Base-by-base conservation (phyloP, 108 stramenopile genomes). In the Fragilariopsis cylindrus region DNA sequence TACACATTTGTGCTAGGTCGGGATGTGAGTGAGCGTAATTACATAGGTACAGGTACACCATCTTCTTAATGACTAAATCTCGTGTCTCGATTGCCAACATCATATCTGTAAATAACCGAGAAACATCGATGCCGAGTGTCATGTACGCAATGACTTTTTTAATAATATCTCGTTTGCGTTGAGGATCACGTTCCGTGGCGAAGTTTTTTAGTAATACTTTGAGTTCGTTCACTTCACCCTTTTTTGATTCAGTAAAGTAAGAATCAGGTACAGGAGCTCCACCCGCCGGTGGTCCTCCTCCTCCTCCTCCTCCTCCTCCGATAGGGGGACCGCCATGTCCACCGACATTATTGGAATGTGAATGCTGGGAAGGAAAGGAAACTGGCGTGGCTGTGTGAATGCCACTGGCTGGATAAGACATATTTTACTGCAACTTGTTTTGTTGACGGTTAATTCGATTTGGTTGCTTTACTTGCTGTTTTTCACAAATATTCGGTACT, bases 71-170 rank as follows among this genome's bases (percentile, higher is more conserved):
- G 57, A 99, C 98, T 48, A 99, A 74, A 80, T 99, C 99, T 13
- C 95, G 80, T 42, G 98, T 98, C 69, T 93, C 92, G 57, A 95
- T 94, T 12, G 88, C 96, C 78, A 98, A 82, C 87, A 99, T 96
- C 98, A 99, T 99, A 84, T 99, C 98, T 5, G 97, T 94, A 79
- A 99, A 98, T 48, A 99, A 96, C 45, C 97, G 91, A 39, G 96
- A 97, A 41, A 99, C 99, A 67, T 99, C 99, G 44, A 99, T 98
- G 6, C 99, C 99, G 39, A 99, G 77, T 15, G 99, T 99, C 99
- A 99, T 99, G 92, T 99, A 99, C 15, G 98, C 99, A 77, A 99
- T 98, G 60, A 99, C 99, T 74, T 99, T 99, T 69, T 99, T 99
- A 79, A 99, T 98, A 47, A 99, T 97, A 56, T 99, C 99, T 44